A percentile compares a stretch with the other conserved stretches of the same genome.
phyloP scores from a whole-genome alignment of 352 stramenopile species.

The Paralagenidium karlingii region DNA sequence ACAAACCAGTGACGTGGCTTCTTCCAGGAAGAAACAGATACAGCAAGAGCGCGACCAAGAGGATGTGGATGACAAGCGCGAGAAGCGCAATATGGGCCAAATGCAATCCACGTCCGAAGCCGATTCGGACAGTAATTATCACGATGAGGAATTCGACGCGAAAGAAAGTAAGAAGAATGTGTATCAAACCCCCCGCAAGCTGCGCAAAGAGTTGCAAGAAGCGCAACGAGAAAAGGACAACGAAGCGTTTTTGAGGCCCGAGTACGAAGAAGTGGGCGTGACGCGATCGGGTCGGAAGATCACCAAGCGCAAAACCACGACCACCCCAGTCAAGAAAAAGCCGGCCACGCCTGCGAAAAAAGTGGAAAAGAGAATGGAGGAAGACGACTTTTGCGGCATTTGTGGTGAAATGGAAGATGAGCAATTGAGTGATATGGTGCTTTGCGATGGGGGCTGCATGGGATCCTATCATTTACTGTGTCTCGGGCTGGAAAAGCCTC shows the following conservation, averaged over 20 bases:
- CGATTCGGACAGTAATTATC: too few species aligned
- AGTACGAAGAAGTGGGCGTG: neutral
- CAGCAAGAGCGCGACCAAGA: too few species aligned
- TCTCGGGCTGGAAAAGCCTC: constrained; percentile 58
- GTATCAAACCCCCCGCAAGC: neutral
- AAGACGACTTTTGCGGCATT: constrained; percentile 63
- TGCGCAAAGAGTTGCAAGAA: too few species aligned
- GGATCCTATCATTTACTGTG: constrained; percentile 90
- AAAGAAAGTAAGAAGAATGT: neutral
- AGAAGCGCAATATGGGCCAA: too few species aligned
- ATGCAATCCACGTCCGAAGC: too few species aligned
- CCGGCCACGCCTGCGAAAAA: constrained; percentile 2
- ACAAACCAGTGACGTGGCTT: too few species aligned
- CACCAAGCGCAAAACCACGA: neutral
- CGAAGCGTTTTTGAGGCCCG: too few species aligned
- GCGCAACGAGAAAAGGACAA: too few species aligned
- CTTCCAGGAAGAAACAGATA: too few species aligned
- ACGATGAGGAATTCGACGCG: neutral
- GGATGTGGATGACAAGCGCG: too few species aligned
- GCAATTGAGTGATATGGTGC: constrained; percentile 67
- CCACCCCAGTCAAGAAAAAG: constrained; percentile 6
- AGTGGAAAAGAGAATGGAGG: constrained; percentile 18
- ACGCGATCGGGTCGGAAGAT: neutral
- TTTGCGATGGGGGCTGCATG: constrained; percentile 88
- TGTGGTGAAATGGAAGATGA: constrained; percentile 80